Evolutionary conservation across 176 grass and related monocot species (phyloP), one percentile per base, ranked within the genome.

Genomic region (Triticum monococcum): DNA sequence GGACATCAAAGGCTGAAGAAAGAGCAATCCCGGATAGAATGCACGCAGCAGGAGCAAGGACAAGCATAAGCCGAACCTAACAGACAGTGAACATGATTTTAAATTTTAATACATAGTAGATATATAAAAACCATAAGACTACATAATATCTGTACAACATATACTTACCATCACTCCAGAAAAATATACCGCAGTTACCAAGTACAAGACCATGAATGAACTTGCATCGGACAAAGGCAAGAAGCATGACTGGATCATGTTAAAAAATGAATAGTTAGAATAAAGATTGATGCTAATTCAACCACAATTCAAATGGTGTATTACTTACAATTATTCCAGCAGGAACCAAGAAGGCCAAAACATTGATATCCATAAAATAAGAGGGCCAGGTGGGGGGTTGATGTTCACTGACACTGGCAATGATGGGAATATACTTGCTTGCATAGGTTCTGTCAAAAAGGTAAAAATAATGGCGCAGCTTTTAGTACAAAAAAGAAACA

Each of bases 291-390:
- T 86, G 56, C 32, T 54, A 71, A 35, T 76, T 37, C 3, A 82
- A 24, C 35, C 65, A 13, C 22, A 50, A 82, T 85, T 74, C 17
- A 79, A 86, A 75, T 83, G 22, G 23, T 84, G 68, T 36, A 75
- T 25, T 79, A 59, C 97, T 99, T 94, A 99, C 97, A 83, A 99
- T 87, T 65, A 99, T 95, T 64, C 97, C 97, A 76, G 97, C 94
- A 76, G 97, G 97, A 91, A 99, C 80, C 75, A 99, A 90, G 88
- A 99, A 99, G 83, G 94, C 94, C 69, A 99, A 86, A 78, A 94
- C 92, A 84, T 99, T 99, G 72, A 99, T 99, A 81, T 99, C 97
- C 97, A 99, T 99, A 71, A 99, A 99, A 90, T 99, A 99, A 61
- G 97, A 99, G 57, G 97, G 97, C 97, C 97, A 99, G 40, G 97